Percentiles rank a stretch among this genome's conserved stretches.
These are phyloP conservation scores for Fusarium devonianum DNA, from an alignment of 2,329 filamentous ascomycete genomes.

Conservation along the genomic window DNA sequence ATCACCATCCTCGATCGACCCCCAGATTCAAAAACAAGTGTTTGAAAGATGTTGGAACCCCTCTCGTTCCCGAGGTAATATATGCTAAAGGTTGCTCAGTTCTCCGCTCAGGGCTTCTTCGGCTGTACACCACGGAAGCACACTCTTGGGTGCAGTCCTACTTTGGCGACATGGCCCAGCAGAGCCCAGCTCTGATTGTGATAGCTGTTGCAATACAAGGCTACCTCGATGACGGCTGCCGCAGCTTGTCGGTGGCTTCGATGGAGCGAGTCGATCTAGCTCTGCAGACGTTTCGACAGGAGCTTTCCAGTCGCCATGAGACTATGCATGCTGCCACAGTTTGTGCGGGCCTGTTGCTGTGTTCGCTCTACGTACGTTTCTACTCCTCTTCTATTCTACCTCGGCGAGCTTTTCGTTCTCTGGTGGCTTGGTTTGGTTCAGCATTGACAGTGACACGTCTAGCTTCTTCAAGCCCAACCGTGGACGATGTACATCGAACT, in stretches of 20 bases:
- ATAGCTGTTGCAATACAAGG: constrained; percentile 34
- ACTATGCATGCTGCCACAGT: constrained; percentile 29
- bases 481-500: constrained; percentile 37
- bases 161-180: constrained; percentile 35
- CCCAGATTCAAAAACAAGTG: constrained; percentile 21
- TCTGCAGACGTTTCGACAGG: constrained; percentile 34
- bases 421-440: neutral
- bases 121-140: constrained; percentile 34
- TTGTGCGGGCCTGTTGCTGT: constrained; percentile 34
- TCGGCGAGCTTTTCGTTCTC: neutral
- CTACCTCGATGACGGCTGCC: constrained; percentile 30
- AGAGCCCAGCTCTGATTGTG: constrained; percentile 34
- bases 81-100: constrained; percentile 22
- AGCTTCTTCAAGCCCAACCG: constrained; percentile 35
- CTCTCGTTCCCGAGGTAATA: constrained; percentile 2
- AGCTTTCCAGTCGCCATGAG: constrained; percentile 27
- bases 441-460: neutral
- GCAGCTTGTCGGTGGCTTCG: constrained; percentile 29
- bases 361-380: constrained; percentile 33
- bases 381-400: neutral
- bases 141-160: constrained; percentile 35
- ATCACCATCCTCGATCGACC: constrained; percentile 13
- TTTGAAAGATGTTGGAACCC: constrained; percentile 31
- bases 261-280: constrained; percentile 36
- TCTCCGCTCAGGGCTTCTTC: constrained; percentile 28